Evolutionary conservation across 176 grass and related monocot genomes (phyloP), one percentile per base, ranked within the genome.

Genomic region (Zoysia pacifica): DNA sequence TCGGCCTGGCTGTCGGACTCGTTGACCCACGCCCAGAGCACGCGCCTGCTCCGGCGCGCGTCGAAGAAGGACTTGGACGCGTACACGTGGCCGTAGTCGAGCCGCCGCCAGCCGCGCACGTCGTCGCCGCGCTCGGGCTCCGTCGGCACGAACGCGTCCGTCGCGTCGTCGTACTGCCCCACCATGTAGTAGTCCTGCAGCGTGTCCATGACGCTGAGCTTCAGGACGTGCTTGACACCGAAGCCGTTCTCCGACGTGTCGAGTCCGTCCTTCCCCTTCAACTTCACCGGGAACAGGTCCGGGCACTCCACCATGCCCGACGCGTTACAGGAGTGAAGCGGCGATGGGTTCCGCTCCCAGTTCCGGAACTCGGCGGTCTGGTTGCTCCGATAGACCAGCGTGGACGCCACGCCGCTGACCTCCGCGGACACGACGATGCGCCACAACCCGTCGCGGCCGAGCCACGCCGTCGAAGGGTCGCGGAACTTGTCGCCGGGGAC

Each of bases 51-150:
- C 60, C 68, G 80, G 11, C 79, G 44, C 12, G 55, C 42, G 70
- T 94, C 94, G 61, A 89, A 97, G 83, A 97, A 97, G 18, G 91
- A 75, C 87, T 97, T 97, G 56, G 94, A 92, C 15, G 91, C 90
- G 83, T 94, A 97, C 62, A 91, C 43, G 69, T 94, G 91, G 0
- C 95, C 92, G 48, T 92, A 74, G 75, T 97, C 92, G 1, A 93
- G 44, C 15, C 88, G 87, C 9, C 67, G 70, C 95, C 91, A 92
- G 19, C 18, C 69, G 5, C 83, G 77, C 77, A 82, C 53, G 35
- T 93, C 82, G 42, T 76, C 84, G 6, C 85, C 77, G 47, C 78
- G 73, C 35, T 74, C 86, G 1, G 40, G 43, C 62, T 93, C 78
- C 39, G 70, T 87, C 0, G 90, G 88, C 65, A 53, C 54, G 63